Conservation (phyloP, 768 basidiomycete genomes). For the Auriscalpium orientale region DNA sequence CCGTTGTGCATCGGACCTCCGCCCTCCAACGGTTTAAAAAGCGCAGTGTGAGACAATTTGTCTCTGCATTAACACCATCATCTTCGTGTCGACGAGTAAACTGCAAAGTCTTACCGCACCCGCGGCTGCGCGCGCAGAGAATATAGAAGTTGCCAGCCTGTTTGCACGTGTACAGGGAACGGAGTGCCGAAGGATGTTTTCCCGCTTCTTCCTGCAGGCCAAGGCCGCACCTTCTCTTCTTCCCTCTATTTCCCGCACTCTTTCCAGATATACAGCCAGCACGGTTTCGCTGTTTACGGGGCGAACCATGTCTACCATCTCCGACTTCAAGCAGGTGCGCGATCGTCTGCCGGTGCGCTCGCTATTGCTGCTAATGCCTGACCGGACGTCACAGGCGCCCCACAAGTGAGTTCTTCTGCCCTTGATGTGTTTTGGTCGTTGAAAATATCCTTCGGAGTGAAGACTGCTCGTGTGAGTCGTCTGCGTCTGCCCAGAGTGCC, state of each 20-base stretch:
- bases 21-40: no score
- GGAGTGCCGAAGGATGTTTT: constrained; percentile 13
- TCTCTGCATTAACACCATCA: no score
- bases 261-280: constrained; percentile 1
- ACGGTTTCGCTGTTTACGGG: not conserved
- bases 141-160: not conserved
- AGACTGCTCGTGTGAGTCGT: constrained; percentile 18
- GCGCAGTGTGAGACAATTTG: no score
- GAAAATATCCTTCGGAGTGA: not conserved
- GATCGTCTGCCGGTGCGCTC: not conserved
- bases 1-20: no score
- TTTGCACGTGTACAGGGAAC: not conserved
- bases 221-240: not conserved
- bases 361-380: constrained; percentile 1
- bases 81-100: no score
- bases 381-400: constrained; percentile 27
- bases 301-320: constrained; percentile 21
- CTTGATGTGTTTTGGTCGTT: not conserved
- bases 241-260: constrained; percentile 4
- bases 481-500: constrained; percentile 3
- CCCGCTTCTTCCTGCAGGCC: constrained; percentile 1
- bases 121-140: not conserved
- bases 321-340: constrained; percentile 27
- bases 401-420: constrained; percentile 37
- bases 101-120: no score